phyloP scores from a whole-genome alignment of 768 basidiomycete genomes.

The Tylopilus sp. region DNA sequence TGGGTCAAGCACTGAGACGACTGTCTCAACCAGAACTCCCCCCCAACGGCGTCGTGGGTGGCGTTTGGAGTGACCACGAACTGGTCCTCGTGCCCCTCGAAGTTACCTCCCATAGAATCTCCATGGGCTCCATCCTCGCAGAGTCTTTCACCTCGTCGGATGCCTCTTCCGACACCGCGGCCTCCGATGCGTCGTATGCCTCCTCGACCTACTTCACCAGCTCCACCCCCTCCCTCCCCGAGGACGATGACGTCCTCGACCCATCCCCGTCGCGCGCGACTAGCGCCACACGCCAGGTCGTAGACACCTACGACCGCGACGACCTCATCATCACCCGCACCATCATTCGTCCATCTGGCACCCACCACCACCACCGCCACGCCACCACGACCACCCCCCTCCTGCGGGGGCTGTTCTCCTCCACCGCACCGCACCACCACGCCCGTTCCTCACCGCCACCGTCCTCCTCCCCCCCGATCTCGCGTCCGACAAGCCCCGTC shows the following conservation, averaged over 20 bases:
- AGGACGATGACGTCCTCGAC: conserved; percentile 3
- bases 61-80: conserved; percentile 34
- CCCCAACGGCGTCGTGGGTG: conserved; percentile 23
- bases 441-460: too few species aligned
- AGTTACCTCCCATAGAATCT: conserved; percentile 18
- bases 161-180: conserved; percentile 7
- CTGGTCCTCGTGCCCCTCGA: conserved; percentile 32
- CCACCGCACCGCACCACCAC: too few species aligned
- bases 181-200: conserved; percentile 6
- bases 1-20: conserved; percentile 30
- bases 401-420: conserved; percentile 19
- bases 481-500: conserved; percentile 23
- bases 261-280: conserved; percentile 6
- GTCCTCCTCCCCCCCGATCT: conserved; percentile 28
- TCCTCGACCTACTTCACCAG: conserved; percentile 25
- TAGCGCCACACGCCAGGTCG: conserved; percentile 16
- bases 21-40: conserved; percentile 17
- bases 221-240: conserved; percentile 11
- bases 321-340: conserved; percentile 35
- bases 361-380: conserved; percentile 22
- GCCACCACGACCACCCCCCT: too few species aligned
- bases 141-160: conserved; percentile 12
- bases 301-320: conserved; percentile 29
- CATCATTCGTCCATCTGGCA: conserved; percentile 34
- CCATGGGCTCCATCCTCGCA: conserved; percentile 16